Evolutionary conservation across 768 basidiomycete species (phyloP).

Genomic region (Lentinula guzmanii): DNA sequence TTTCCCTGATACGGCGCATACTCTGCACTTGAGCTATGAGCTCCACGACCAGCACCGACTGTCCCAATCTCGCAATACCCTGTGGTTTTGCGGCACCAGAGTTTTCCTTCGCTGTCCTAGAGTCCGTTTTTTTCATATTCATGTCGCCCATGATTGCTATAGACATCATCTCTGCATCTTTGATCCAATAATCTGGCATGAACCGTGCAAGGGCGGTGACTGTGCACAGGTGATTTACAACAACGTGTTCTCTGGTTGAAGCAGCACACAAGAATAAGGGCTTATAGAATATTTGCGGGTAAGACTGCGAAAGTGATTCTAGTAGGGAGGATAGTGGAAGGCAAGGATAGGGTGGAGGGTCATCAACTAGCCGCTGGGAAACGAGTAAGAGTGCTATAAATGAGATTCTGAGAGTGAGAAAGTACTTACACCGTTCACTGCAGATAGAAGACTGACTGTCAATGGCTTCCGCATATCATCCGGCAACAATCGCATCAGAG

Average conservation of each 20-base stretch:
- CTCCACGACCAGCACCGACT: constrained; percentile 56
- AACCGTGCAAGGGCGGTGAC: constrained; percentile 46
- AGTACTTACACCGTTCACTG: constrained; percentile 43
- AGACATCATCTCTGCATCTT: constrained; percentile 69
- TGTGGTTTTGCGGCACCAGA: constrained; percentile 19
- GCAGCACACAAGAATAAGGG: constrained; percentile 66
- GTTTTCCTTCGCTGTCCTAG: background rate
- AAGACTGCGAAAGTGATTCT: constrained; percentile 38
- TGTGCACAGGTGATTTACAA: constrained; percentile 53
- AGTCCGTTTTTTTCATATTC: constrained; percentile 6
- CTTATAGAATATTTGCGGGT: constrained; percentile 66
- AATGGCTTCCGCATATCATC: constrained; percentile 39
- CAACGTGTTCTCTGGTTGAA: constrained; percentile 52
- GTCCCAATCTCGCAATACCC: constrained; percentile 54
- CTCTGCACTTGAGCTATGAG: constrained; percentile 47
- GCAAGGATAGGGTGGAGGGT: constrained; percentile 44
- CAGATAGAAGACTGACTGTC: constrained; percentile 34
- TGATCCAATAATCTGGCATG: constrained; percentile 59
- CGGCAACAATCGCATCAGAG: constrained; percentile 37
- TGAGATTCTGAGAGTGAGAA: background rate
- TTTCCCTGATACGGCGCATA: constrained; percentile 36
- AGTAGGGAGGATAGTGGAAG: constrained; percentile 44
- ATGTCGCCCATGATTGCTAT: constrained; percentile 58
- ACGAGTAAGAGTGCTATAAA: background rate
- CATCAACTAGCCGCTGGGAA: constrained; percentile 44